A percentile compares a stretch with the other conserved stretches of the same genome.
These are phyloP conservation scores for Phyllosticta citrichinensis DNA, from an alignment of 2,329 filamentous ascomycete genomes.

Conservation along the genomic window DNA sequence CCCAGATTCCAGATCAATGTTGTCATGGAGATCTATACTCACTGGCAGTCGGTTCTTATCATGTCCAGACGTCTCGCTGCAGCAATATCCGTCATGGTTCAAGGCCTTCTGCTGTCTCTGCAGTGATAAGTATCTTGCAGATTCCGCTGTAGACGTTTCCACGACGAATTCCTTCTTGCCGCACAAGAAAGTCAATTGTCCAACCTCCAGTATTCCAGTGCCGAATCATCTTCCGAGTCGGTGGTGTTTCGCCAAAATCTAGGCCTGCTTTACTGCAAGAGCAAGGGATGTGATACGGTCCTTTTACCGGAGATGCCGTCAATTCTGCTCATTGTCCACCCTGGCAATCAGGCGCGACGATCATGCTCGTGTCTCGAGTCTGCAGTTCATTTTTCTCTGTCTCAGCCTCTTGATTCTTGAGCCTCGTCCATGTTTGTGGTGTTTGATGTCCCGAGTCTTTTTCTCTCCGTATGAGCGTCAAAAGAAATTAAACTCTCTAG, in stretches of 20 bases:
- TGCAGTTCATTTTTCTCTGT: not conserved
- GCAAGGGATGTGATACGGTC: not conserved
- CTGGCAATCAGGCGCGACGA: not conserved
- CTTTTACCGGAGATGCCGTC: not conserved
- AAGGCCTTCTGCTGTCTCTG: not conserved
- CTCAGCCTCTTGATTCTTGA: slow-evolving; percentile 4
- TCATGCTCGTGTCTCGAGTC: not conserved
- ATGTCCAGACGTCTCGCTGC: not conserved
- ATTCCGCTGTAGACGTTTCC: not conserved
- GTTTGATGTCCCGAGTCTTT: not conserved
- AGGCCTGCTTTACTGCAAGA: not conserved
- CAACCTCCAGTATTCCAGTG: not conserved
- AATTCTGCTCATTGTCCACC: not conserved
- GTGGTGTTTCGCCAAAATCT: not conserved
- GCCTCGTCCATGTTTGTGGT: not conserved
- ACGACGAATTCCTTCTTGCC: not conserved
- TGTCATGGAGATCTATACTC: not conserved
- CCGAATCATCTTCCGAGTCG: not conserved
- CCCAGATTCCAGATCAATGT: not conserved
- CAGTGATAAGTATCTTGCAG: not conserved
- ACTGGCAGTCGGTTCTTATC: not conserved
- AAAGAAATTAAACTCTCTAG: too few relatives aligned
- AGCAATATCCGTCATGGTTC: not conserved
- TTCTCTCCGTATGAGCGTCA: too few relatives aligned
- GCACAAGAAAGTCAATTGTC: not conserved